These are phyloP conservation scores for Flaveria trinervia DNA, from an alignment of 129 eudicot species.

Conservation along the genomic window DNA sequence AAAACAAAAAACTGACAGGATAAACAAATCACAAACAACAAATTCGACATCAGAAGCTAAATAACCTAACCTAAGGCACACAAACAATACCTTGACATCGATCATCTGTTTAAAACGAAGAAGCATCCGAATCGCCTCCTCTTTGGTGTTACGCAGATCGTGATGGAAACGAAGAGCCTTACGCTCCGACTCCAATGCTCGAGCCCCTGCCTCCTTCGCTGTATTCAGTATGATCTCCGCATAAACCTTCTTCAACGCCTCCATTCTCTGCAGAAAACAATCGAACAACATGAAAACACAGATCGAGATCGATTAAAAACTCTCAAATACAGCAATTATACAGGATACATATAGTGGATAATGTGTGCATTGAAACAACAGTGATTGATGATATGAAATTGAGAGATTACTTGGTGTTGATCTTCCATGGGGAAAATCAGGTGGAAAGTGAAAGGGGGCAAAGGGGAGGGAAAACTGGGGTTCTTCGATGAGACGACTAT, in stretches of 20 bases:
- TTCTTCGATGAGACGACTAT: constrained; percentile 30
- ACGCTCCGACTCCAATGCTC: constrained; percentile 60
- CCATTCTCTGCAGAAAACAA: constrained; percentile 37
- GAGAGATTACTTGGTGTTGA: constrained; percentile 29
- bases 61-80: constrained; percentile 8
- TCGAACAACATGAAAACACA: constrained; percentile 4
- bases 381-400: constrained; percentile 11
- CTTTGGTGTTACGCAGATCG: constrained; percentile 49
- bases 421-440: neutral
- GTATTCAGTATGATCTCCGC: constrained; percentile 76
- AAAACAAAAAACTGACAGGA: neutral
- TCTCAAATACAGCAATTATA: neutral
- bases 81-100: constrained; percentile 52
- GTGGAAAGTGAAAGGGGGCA: constrained; percentile 27
- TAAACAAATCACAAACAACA: constrained; percentile 14
- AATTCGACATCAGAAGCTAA: neutral
- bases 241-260: constrained; percentile 64
- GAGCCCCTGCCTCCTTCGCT: constrained; percentile 74
- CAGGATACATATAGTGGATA: neutral
- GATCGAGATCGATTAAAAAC: constrained; percentile 2
- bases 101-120: constrained; percentile 52
- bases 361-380: constrained; percentile 1
- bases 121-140: constrained; percentile 53
- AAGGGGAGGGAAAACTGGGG: constrained; percentile 44
- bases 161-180: constrained; percentile 50